Base-by-base conservation (phyloP, 768 basidiomycete species). In the Lentinula aciculospora region DNA sequence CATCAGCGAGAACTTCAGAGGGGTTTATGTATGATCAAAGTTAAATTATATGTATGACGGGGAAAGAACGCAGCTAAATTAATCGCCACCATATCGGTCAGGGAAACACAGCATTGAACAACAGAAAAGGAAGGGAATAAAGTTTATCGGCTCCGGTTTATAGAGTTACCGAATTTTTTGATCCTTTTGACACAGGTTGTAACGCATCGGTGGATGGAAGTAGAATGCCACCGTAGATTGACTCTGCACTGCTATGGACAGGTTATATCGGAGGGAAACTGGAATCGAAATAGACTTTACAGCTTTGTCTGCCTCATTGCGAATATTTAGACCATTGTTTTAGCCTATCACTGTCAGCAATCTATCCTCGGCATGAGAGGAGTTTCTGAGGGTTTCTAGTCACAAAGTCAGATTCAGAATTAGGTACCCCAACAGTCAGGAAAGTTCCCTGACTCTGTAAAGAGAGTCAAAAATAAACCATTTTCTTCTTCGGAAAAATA, bases 1-100 rank as follows among this genome's bases (percentile, higher is more conserved):
- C 3, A 44, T 58, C 9, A 64, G 66, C 51, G 7, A 68, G 12
- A 25, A 15, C 3, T n/a, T 28, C 12, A 47, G 17, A 42, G 40
- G 46, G 27, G 28, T 47, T 47, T 47, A 47, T 47, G 46, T 23
- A 12, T 23, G 21, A 29, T 31, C 27, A 15, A 31, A 47, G 42
- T 44, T 23, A 19, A 9, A 44, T 23, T 19, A 3, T 44, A 44
- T 21, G 19, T 44, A 23, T 44, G n/a, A n/a, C n/a, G n/a, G n/a
- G n/a, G n/a, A n/a, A n/a, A n/a, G n/a, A 44, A 44, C 42, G 19
- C 42, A 44, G 42, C 42, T 44, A 21, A 21, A 34, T 34, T 34
- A 34, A 13, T 34, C 13, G n/a, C 32, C 8, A 13, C 32, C 8
- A 21, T 23, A 44, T 44, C 42, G 42, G 21, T 21, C 8, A 6